Conservation (phyloP, 2,329 filamentous ascomycete genomes). For the Saccharata proteae region DNA sequence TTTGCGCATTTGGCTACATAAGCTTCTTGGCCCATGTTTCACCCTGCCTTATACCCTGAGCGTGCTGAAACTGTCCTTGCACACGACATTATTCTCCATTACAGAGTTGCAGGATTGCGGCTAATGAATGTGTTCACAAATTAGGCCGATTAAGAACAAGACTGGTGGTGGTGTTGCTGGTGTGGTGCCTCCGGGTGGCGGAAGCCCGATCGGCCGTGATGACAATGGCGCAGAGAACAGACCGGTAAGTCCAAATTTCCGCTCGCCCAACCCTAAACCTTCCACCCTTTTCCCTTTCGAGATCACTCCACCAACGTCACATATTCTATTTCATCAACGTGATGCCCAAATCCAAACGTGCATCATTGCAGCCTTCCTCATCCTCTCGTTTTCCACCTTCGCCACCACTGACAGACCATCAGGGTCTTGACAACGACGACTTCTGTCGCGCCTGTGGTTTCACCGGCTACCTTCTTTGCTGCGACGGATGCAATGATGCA, state of each 20-base stretch:
- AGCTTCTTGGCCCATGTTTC: too few species aligned
- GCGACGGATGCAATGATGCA: slow-evolving; percentile 79
- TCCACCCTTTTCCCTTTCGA: slow-evolving; percentile 21
- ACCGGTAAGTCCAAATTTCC: slow-evolving; percentile 38
- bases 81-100: too few species aligned
- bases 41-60: too few species aligned
- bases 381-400: slow-evolving; percentile 16
- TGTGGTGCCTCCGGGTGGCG: slow-evolving; percentile 52
- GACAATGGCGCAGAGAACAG: slow-evolving; percentile 42
- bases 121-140: slow-evolving; percentile 13
- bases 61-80: too few species aligned
- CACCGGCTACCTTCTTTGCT: slow-evolving; percentile 78
- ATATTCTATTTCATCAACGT: slow-evolving; percentile 18
- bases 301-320: slow-evolving; percentile 8
- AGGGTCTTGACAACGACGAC: slow-evolving; percentile 62
- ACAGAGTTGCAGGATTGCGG: too few species aligned
- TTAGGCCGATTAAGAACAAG: slow-evolving; percentile 66
- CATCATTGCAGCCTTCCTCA: slow-evolving; percentile 8
- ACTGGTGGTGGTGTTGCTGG: slow-evolving; percentile 56
- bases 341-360: slow-evolving; percentile 18
- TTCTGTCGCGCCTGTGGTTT: slow-evolving; percentile 78
- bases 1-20: too few species aligned
- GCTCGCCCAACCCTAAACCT: slow-evolving; percentile 26
- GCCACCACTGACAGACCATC: slow-evolving; percentile 26
- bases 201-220: slow-evolving; percentile 50